Percentiles rank a stretch among this genome's conserved stretches.
Conservation (phyloP, 768 basidiomycete genomes). For the Rhodosporidiobolus sp. region DNA sequence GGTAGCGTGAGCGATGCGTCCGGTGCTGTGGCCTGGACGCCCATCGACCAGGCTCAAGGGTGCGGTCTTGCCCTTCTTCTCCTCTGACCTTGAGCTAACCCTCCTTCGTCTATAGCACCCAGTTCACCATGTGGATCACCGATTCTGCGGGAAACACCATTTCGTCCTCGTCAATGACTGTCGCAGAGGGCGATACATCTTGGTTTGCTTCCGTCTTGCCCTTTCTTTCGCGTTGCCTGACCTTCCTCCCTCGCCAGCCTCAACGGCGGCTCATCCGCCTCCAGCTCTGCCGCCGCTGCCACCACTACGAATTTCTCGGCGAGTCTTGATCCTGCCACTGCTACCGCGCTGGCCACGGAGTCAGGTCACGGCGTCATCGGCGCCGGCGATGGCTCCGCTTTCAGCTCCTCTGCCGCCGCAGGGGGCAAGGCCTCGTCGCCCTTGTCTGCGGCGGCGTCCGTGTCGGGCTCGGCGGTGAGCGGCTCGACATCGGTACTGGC, state of each 20-base stretch:
- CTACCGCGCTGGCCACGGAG: background rate
- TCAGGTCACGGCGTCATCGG: background rate
- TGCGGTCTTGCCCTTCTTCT: background rate
- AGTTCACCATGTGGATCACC: slow-evolving; percentile 9
- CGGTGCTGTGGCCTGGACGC: slow-evolving; percentile 7
- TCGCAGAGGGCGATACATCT: background rate
- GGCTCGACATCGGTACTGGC: background rate
- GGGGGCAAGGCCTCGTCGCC: background rate
- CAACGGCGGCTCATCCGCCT: background rate
- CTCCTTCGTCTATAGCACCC: background rate
- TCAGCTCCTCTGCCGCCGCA: too few species aligned
- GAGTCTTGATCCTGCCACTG: background rate
- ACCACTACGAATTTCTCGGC: background rate
- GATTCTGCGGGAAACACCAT: background rate
- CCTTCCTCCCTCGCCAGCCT: background rate
- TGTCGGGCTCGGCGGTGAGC: background rate
- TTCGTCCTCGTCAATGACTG: background rate
- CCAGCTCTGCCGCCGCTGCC: background rate
- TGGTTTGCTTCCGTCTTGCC: background rate
- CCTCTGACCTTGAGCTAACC: background rate
- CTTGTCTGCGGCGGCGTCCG: background rate
- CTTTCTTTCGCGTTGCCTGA: background rate
- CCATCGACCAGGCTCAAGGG: slow-evolving; percentile 16
- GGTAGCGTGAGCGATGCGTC: background rate
- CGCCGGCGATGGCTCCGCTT: too few species aligned